Percentiles rank a stretch among this genome's conserved stretches.
Conservation (phyloP, 345 rosid genomes). For the Ailanthus altissimus region DNA sequence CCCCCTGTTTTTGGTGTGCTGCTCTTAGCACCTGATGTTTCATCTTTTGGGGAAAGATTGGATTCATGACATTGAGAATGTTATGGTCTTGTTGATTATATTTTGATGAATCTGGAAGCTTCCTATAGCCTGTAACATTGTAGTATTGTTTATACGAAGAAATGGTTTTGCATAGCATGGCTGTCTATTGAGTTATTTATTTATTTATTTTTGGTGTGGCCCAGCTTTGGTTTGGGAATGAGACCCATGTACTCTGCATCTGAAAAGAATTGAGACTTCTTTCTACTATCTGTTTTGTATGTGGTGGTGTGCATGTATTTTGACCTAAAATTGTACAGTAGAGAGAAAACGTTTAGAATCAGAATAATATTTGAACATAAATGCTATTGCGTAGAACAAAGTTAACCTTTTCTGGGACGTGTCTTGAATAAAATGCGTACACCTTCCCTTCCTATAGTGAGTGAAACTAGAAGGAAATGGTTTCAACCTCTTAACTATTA, state of each 20-base stretch:
- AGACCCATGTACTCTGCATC: background rate
- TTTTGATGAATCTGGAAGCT: too few relatives aligned
- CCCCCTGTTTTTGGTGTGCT: background rate
- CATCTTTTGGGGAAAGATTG: background rate
- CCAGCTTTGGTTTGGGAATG: background rate
- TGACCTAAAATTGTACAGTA: background rate
- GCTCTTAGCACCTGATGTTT: background rate
- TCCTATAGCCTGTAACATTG: too few relatives aligned
- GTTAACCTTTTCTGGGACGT: background rate
- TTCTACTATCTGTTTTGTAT: background rate
- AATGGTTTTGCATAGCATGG: background rate
- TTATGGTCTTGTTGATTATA: too few relatives aligned
- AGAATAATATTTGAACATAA: background rate
- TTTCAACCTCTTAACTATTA: background rate
- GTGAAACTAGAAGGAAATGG: background rate
- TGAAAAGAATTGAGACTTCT: too few relatives aligned
- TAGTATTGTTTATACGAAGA: background rate
- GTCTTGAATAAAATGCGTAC: background rate
- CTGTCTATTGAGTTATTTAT: background rate
- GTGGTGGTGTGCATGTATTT: background rate
- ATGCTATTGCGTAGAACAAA: background rate
- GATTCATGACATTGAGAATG: too few relatives aligned
- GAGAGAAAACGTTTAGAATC: background rate
- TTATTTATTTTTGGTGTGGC: background rate
- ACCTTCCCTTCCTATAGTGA: background rate